Evolutionary conservation across 1,284 basidiomycete genomes (phyloP).

Genomic region (Ganoderma lucidum): DNA sequence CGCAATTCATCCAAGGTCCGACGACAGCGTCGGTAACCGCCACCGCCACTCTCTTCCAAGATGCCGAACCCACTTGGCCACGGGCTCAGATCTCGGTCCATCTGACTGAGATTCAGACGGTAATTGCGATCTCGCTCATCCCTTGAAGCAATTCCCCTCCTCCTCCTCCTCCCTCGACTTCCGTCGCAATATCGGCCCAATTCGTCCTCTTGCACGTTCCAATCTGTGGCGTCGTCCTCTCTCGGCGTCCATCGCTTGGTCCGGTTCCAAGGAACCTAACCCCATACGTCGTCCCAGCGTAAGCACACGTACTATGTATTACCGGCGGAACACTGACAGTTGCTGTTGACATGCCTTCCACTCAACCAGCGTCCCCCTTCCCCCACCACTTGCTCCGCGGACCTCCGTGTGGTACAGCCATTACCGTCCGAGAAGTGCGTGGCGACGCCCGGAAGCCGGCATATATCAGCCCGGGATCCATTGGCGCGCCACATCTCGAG

Average conservation of each 20-base stretch:
- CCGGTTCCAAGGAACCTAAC: slow-evolving; percentile 7
- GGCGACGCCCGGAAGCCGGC: slow-evolving; percentile 16
- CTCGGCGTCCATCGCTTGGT: slow-evolving; percentile 13
- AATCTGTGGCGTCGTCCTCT: neutral
- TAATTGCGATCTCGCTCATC: slow-evolving; percentile 7
- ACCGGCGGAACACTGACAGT: slow-evolving; percentile 3
- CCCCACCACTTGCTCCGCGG: neutral
- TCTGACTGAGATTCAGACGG: slow-evolving; percentile 10
- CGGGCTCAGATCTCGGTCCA: slow-evolving; percentile 13
- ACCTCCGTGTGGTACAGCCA: slow-evolving; percentile 2
- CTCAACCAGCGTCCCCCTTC: neutral
- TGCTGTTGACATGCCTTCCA: slow-evolving; percentile 1
- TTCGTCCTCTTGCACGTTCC: neutral
- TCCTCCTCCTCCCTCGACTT: neutral
- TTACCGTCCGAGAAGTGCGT: slow-evolving; percentile 8
- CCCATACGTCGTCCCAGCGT: neutral
- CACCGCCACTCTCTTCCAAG: slow-evolving; percentile 7
- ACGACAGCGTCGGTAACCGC: slow-evolving; percentile 8
- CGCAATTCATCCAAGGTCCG: slow-evolving; percentile 3
- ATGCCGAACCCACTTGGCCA: neutral
- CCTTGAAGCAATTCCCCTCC: neutral
- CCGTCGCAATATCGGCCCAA: neutral
- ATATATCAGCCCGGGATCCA: slow-evolving; percentile 8
- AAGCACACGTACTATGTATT: neutral
- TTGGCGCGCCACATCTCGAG: slow-evolving; percentile 2